Percentiles rank a stretch among this genome's conserved stretches.
These are phyloP conservation scores for Kodamaea sp. DNA, from an alignment of 1,139 yeast genomes.

Conservation along the genomic window DNA sequence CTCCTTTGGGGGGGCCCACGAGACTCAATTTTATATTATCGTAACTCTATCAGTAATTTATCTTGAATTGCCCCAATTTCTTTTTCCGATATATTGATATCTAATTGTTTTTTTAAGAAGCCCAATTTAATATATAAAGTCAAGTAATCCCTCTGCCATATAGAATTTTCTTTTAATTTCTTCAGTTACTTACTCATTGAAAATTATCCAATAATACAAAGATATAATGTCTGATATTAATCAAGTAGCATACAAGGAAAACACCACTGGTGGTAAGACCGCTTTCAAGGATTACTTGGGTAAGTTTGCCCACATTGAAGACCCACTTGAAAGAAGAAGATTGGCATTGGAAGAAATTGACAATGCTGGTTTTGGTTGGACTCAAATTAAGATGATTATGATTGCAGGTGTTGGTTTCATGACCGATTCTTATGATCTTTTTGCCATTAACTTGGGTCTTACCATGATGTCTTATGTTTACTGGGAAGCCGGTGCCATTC, in stretches of 20 bases:
- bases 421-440: constrained; percentile 89
- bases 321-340: constrained; percentile 87
- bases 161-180: not conserved
- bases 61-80: too few species aligned
- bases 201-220: constrained; percentile 1
- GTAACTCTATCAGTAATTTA: too few species aligned
- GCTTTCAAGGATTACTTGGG: constrained; percentile 85
- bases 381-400: constrained; percentile 78
- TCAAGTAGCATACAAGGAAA: constrained; percentile 18
- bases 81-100: too few species aligned
- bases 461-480: constrained; percentile 71
- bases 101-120: too few species aligned
- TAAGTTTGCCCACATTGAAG: constrained; percentile 80
- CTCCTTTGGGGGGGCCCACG: too few species aligned
- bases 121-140: not conserved
- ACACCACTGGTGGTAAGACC: constrained; percentile 68
- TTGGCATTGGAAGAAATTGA: constrained; percentile 86
- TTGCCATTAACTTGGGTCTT: constrained; percentile 80
- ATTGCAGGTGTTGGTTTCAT: constrained; percentile 95
- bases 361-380: constrained; percentile 82
- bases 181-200: not conserved
- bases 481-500: constrained; percentile 62
- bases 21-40: too few species aligned
- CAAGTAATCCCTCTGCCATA: not conserved
- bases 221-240: constrained; percentile 23